A percentile compares a stretch with the other conserved stretches of the same genome.
Conservation (phyloP, 345 rosid species). For the Eucalyptus microcorys region DNA sequence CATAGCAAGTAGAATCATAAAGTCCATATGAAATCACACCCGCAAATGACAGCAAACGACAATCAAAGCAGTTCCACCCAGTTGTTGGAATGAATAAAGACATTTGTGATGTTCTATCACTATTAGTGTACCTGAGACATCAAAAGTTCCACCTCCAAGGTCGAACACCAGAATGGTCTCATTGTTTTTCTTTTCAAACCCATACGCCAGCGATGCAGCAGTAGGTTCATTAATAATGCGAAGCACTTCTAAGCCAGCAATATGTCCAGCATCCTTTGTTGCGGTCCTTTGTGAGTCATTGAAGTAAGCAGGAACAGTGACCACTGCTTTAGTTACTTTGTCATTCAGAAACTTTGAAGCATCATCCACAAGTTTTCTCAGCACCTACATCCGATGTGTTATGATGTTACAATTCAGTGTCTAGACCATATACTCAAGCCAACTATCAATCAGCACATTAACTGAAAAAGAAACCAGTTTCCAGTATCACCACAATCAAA, state of each 20-base stretch:
- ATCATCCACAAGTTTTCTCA: slow-evolving; percentile 97
- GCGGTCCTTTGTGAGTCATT: slow-evolving; percentile 92
- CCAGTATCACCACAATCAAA: background rate
- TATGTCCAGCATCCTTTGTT: slow-evolving; percentile 94
- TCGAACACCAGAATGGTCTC: slow-evolving; percentile 96
- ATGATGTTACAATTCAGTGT: background rate
- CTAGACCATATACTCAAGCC: background rate
- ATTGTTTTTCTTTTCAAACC: slow-evolving; percentile 89
- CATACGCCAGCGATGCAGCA: slow-evolving; percentile 95
- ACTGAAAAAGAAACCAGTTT: background rate
- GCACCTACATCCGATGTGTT: slow-evolving; percentile 21
- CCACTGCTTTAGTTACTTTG: slow-evolving; percentile 69
- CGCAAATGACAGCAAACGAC: background rate
- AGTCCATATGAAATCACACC: background rate
- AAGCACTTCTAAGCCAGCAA: slow-evolving; percentile 76
- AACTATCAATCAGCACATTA: background rate
- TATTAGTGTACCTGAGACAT: slow-evolving; percentile 68
- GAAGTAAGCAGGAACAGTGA: slow-evolving; percentile 79
- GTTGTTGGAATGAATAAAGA: background rate
- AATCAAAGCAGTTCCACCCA: background rate
- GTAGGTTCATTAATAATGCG: slow-evolving; percentile 97
- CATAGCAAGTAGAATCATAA: background rate
- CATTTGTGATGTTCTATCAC: background rate
- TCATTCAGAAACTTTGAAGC: slow-evolving; percentile 78
- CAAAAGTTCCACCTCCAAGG: slow-evolving; percentile 99